Conservation (phyloP, 2,329 filamentous ascomycete species). For the Phaeosphaeria sp. region DNA sequence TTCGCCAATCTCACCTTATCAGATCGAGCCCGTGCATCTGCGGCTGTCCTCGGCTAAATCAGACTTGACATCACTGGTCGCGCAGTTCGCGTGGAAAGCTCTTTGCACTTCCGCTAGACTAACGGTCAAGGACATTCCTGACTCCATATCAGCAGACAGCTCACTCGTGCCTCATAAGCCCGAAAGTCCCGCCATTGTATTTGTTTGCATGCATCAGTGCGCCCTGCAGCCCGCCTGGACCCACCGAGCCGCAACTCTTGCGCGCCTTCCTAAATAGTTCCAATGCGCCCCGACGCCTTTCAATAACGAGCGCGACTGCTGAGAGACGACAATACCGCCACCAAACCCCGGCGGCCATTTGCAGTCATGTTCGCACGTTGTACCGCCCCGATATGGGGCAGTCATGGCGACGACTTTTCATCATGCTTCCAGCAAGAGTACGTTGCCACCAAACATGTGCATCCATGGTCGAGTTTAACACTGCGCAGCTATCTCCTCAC, state of each 20-base stretch:
- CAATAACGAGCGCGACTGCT: constrained; percentile 29
- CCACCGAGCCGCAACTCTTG: not conserved
- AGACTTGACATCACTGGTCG: constrained; percentile 1
- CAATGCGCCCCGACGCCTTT: constrained; percentile 3
- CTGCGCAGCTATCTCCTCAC: constrained; percentile 74
- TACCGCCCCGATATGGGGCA: constrained; percentile 63
- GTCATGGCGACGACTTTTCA: constrained; percentile 63
- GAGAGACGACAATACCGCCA: constrained; percentile 18
- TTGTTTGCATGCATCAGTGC: constrained; percentile 1
- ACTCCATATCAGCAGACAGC: not conserved
- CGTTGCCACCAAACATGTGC: constrained; percentile 41
- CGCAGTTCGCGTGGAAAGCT: constrained; percentile 1
- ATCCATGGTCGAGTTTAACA: constrained; percentile 15
- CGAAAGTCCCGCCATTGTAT: not conserved
- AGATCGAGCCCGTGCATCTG: not conserved
- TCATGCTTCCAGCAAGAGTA: constrained; percentile 71
- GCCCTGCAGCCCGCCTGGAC: not conserved
- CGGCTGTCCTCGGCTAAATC: constrained; percentile 1
- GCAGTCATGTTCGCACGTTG: constrained; percentile 62
- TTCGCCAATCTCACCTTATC: not conserved
- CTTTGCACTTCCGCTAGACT: not conserved
- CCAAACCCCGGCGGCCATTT: constrained; percentile 14
- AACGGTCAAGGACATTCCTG: not conserved
- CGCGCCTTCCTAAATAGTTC: constrained; percentile 2
- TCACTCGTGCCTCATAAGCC: not conserved